Evolutionary conservation across 1,139 yeast genomes (phyloP).

Genomic region (Sugiyamaella novakii): DNA sequence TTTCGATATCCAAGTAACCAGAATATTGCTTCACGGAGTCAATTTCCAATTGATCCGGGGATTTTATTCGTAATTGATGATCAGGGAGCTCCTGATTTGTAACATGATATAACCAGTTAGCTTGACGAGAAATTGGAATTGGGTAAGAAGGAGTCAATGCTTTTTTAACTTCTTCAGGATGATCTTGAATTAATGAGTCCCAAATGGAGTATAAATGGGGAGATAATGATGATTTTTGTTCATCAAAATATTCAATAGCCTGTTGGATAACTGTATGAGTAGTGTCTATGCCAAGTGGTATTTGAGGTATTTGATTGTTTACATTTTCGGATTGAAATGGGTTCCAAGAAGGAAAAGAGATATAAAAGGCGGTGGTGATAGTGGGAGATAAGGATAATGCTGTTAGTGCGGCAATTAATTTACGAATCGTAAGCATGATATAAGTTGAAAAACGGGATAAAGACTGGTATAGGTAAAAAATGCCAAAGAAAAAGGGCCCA

Average conservation of each 20-base stretch:
- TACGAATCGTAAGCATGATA: not conserved
- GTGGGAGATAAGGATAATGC: not conserved
- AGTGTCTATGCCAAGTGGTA: not conserved
- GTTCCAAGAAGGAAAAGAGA: slow-evolving; percentile 5
- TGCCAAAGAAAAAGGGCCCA: too few relatives aligned
- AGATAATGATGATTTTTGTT: slow-evolving; percentile 5
- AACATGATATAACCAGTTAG: slow-evolving; percentile 25
- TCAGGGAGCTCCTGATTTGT: slow-evolving; percentile 22
- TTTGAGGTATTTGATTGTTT: not conserved
- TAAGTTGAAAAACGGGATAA: too few relatives aligned
- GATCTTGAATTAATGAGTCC: slow-evolving; percentile 21
- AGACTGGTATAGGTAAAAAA: too few relatives aligned
- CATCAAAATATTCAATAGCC: slow-evolving; percentile 12
- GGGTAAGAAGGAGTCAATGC: slow-evolving; percentile 21
- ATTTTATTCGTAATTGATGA: slow-evolving; percentile 26
- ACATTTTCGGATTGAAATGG: not conserved
- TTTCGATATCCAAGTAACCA: slow-evolving; percentile 83
- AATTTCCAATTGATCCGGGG: slow-evolving; percentile 64
- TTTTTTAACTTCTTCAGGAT: slow-evolving; percentile 20
- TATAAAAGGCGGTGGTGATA: not conserved
- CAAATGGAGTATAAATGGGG: slow-evolving; percentile 16
- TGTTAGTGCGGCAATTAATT: not conserved
- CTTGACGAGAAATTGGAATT: slow-evolving; percentile 8
- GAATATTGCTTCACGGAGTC: slow-evolving; percentile 76
- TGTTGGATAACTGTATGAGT: slow-evolving; percentile 2